phyloP scores from a whole-genome alignment of 2,329 filamentous ascomycete genomes.

The Harringtonia aguacate region DNA sequence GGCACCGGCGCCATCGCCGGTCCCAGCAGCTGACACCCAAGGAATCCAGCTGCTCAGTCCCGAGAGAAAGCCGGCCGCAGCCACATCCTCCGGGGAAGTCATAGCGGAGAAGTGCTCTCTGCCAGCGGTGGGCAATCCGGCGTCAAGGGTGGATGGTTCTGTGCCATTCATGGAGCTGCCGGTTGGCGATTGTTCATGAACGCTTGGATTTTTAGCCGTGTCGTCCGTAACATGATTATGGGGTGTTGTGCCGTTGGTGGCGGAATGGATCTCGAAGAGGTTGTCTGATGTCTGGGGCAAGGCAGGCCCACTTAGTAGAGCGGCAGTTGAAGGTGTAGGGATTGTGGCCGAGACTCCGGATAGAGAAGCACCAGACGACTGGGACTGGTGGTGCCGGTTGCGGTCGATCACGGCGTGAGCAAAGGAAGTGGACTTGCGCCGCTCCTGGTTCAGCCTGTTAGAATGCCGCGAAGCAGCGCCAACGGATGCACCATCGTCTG shows the following conservation, averaged over 20 bases:
- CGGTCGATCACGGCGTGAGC: constrained; percentile 35
- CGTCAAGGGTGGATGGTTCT: too few relatives aligned
- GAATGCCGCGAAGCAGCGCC: too few relatives aligned
- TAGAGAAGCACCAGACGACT: too few relatives aligned
- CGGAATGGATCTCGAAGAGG: constrained; percentile 29
- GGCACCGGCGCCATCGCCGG: not conserved
- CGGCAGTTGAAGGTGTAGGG: constrained; percentile 24
- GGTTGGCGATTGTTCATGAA: too few relatives aligned
- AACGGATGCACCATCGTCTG: too few relatives aligned
- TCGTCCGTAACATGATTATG: constrained; percentile 6
- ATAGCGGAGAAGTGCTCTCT: too few relatives aligned
- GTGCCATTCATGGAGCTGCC: too few relatives aligned
- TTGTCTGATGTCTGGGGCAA: constrained; percentile 44
- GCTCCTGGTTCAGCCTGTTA: constrained; percentile 4
- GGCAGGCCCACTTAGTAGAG: constrained; percentile 45
- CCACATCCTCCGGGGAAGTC: constrained; percentile 13
- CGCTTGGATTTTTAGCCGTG: not conserved
- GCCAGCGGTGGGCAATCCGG: too few relatives aligned
- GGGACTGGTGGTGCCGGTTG: constrained; percentile 23
- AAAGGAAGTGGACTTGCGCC: constrained; percentile 30
- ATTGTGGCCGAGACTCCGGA: too few relatives aligned
- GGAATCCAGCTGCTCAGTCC: constrained; percentile 35
- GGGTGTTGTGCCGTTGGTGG: constrained; percentile 11
- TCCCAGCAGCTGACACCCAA: constrained; percentile 24
- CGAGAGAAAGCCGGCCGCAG: constrained; percentile 19